These are phyloP conservation scores for Epichloe sibirici DNA, from an alignment of 2,329 filamentous ascomycete species.

Conservation along the genomic window DNA sequence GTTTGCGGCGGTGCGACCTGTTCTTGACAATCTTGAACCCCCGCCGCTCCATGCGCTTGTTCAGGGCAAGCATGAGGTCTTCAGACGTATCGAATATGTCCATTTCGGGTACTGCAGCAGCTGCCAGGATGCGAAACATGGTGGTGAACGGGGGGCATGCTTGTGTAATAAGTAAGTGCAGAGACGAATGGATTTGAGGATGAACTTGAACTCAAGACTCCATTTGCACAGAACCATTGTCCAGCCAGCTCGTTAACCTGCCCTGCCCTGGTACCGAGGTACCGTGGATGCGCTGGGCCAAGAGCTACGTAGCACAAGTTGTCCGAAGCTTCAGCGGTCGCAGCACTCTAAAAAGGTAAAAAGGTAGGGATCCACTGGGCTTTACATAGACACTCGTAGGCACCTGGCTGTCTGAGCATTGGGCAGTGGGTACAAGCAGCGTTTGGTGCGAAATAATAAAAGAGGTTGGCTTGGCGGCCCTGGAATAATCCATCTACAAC, in stretches of 20 bases:
- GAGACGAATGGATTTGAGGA: constrained; percentile 14
- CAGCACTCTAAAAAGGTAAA: too few species aligned
- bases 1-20: constrained; percentile 28
- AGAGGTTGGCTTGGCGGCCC: too few species aligned
- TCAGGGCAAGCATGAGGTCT: constrained; percentile 28
- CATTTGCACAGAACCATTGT: too few species aligned
- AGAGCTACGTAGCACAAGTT: too few species aligned
- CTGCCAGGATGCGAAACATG: constrained; percentile 33
- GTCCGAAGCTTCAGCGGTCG: too few species aligned
- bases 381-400: too few species aligned
- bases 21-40: constrained; percentile 34
- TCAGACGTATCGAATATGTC: constrained; percentile 28
- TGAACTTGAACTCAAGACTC: background rate
- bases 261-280: background rate
- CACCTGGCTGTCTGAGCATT: too few species aligned
- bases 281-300: background rate
- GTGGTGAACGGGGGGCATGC: constrained; percentile 6
- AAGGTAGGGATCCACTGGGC: too few species aligned
- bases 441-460: too few species aligned
- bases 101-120: constrained; percentile 24
- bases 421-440: too few species aligned
- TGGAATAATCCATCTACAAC: too few species aligned
- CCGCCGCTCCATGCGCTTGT: constrained; percentile 29
- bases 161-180: constrained; percentile 9
- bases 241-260: too few species aligned